These are phyloP conservation scores for Hypoxylon cercidicola DNA, from an alignment of 495 filamentous ascomycete genomes.

Conservation along the genomic window DNA sequence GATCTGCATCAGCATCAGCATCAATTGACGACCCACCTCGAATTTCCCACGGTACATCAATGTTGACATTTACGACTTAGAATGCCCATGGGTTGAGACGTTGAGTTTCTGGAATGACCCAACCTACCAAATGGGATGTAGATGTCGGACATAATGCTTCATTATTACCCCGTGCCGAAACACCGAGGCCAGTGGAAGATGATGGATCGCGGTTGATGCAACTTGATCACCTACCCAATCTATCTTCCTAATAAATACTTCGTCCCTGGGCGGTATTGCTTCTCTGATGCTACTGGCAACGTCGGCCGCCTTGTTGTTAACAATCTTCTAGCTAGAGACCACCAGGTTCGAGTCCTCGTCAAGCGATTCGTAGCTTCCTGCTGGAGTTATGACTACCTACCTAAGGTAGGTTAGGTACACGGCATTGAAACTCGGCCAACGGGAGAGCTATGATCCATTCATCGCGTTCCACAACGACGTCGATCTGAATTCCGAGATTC, in stretches of 20 bases:
- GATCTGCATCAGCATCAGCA: no score
- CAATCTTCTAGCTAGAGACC: constrained; percentile 26
- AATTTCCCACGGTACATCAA: no score
- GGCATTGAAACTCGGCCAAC: constrained; percentile 25
- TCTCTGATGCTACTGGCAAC: constrained; percentile 42
- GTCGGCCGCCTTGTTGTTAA: constrained; percentile 21
- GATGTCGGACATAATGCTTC: background rate
- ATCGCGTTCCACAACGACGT: constrained; percentile 36
- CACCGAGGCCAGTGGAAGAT: background rate
- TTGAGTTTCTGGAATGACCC: no score
- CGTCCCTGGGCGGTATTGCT: background rate
- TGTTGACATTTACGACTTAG: no score
- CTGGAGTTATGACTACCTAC: constrained; percentile 44
- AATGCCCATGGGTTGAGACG: no score
- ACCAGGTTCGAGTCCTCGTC: constrained; percentile 38
- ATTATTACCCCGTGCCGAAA: background rate
- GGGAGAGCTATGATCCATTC: constrained; percentile 40
- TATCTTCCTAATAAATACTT: background rate
- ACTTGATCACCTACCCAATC: background rate
- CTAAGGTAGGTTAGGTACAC: no score
- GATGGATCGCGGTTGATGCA: background rate
- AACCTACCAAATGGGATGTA: no score
- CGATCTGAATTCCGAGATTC: constrained; percentile 16
- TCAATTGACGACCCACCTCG: no score
- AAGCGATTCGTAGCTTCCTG: constrained; percentile 34